phyloP scores from a whole-genome alignment of 768 basidiomycete species.

The Phylloporus sp. region DNA sequence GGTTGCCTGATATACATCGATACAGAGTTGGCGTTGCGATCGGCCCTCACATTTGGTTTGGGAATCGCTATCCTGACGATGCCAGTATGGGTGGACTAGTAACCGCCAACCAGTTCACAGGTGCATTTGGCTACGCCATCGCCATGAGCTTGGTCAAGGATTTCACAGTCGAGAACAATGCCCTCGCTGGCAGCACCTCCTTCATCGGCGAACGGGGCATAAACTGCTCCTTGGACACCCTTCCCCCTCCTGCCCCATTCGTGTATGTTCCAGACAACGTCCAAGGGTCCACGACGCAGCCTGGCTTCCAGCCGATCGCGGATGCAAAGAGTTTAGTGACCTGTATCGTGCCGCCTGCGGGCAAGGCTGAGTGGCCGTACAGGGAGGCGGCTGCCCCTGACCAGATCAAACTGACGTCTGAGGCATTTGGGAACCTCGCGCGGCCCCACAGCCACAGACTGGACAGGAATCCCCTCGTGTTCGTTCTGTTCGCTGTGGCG shows the following conservation, averaged over 20 bases:
- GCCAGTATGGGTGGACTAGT: slow-evolving; percentile 52
- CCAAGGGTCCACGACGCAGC: slow-evolving; percentile 42
- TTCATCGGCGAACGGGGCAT: slow-evolving; percentile 69
- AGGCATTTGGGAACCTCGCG: background rate
- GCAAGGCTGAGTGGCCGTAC: slow-evolving; percentile 71
- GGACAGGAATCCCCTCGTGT: background rate
- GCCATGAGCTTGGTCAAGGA: slow-evolving; percentile 59
- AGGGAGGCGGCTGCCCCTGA: slow-evolving; percentile 33
- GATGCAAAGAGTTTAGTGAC: slow-evolving; percentile 53
- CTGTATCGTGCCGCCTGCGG: slow-evolving; percentile 63
- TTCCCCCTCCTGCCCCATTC: slow-evolving; percentile 60
- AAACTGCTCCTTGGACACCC: slow-evolving; percentile 53
- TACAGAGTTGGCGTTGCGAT: slow-evolving; percentile 73
- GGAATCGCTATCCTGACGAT: slow-evolving; percentile 49
- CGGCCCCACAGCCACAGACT: background rate
- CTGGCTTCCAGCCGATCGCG: slow-evolving; percentile 46
- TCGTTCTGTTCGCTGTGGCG: background rate
- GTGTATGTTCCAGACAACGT: slow-evolving; percentile 49
- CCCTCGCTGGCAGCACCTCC: slow-evolving; percentile 62
- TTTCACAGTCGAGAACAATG: slow-evolving; percentile 63
- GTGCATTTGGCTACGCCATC: slow-evolving; percentile 72
- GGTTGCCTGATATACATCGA: slow-evolving; percentile 4
- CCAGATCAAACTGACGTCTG: too few relatives aligned
- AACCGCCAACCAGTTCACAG: slow-evolving; percentile 52
- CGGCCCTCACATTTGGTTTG: slow-evolving; percentile 79